Base-by-base conservation (phyloP, 805 yeast species). In the Jamesozyma piceae region DNA sequence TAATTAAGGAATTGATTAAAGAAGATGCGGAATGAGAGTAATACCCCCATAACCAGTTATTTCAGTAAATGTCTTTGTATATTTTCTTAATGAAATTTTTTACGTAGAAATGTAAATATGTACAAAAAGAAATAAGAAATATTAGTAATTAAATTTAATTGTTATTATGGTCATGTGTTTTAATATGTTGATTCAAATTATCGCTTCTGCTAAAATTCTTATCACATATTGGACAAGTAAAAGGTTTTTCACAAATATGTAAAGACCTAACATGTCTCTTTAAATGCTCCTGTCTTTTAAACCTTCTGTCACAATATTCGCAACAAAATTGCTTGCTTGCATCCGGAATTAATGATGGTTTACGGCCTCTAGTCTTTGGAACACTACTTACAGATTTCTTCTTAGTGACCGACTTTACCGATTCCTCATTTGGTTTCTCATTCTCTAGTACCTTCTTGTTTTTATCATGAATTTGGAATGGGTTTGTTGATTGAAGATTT, bases 281-380 rank as follows among this genome's bases (percentile, higher is more conserved):
- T 51, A 82, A 63, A 59, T 82, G 92, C 54, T 82, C 92, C 57
- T 81, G 86, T 50, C 92, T 70, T 55, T 80, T 77, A 63, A 82
- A 82, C 37, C 75, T 58, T 50, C 89, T 70, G 38, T 73, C 69
- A 58, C 90, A 82, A 53, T 69, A 73, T 27, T 73, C 74, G 58
- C 89, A 82, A 26, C 74, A 73, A 55, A 72, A 81, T 34, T 76
- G 76, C 60, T 80, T 80, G 13, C 55, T 47, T 48, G 66, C 69
- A 52, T 78, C 84, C 13, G 75, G 78, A 39, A 73, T 75, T 47
- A 73, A 63, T 34, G 79, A 73, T 20, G 82, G 84, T 57, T 78
- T 79, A 33, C 86, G 69, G 5, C 86, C 86, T 38, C 86, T 66
- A 2, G 76, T 72, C 39, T 74, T 60, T n/a, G 62, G 62, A 44